Conservation (phyloP, 768 basidiomycete genomes). For the Lentinula lateritia region DNA sequence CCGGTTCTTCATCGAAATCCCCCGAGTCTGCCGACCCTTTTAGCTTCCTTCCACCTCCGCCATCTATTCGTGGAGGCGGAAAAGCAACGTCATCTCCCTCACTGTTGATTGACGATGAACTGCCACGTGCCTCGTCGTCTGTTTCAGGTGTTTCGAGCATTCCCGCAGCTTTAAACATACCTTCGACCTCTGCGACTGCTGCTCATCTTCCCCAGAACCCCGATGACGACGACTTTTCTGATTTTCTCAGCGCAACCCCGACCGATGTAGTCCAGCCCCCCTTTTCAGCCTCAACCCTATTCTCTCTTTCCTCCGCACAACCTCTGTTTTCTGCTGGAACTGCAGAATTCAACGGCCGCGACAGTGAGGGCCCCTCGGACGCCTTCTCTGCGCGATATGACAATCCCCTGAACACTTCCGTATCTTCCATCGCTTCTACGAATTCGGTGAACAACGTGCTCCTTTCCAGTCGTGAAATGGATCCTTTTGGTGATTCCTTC, state of each 20-base stretch:
- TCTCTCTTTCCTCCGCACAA: constrained; percentile 17
- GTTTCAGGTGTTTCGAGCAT: constrained; percentile 12
- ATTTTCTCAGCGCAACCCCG: constrained; percentile 30
- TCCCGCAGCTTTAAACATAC: constrained; percentile 4
- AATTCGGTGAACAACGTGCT: background rate
- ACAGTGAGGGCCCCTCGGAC: background rate
- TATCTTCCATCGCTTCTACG: background rate
- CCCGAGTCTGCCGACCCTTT: constrained; percentile 7
- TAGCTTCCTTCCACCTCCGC: constrained; percentile 12
- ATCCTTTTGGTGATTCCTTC: background rate
- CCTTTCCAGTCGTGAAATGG: background rate
- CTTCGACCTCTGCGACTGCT: constrained; percentile 9
- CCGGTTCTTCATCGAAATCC: constrained; percentile 10
- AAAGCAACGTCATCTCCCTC: constrained; percentile 11
- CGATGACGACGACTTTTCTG: constrained; percentile 52
- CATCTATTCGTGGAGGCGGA: constrained; percentile 11
- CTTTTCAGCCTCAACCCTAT: constrained; percentile 16
- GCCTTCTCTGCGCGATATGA: too few species aligned
- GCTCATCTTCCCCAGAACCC: constrained; percentile 21
- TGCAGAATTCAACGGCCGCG: background rate
- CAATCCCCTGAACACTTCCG: background rate
- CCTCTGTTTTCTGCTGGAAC: constrained; percentile 14
- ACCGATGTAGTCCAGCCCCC: constrained; percentile 7
- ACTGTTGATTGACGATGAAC: constrained; percentile 3
- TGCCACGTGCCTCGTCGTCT: constrained; percentile 11